Evolutionary conservation across 805 yeast genomes (phyloP).

Genomic region (Myxozyma udenii): DNA sequence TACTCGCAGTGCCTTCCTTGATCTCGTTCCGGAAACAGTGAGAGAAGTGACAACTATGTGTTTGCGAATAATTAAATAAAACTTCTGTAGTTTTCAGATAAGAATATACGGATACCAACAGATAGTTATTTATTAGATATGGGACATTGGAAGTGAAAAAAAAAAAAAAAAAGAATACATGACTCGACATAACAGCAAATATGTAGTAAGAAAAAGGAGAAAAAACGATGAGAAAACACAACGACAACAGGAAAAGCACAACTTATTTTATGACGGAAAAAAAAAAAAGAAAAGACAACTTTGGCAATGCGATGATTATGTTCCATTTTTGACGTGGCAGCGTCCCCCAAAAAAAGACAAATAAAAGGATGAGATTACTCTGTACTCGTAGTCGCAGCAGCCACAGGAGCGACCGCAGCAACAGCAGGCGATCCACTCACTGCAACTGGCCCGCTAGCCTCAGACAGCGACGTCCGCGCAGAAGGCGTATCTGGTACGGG

Average conservation of each 20-base stretch:
- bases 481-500: too few relatives aligned
- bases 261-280: not conserved
- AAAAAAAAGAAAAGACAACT: not conserved
- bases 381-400: slow-evolving; percentile 1
- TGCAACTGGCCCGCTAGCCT: too few relatives aligned
- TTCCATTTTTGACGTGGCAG: not conserved
- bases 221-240: not conserved
- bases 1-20: slow-evolving; percentile 6
- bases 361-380: slow-evolving; percentile 2
- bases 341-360: not conserved
- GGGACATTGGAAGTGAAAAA: not conserved
- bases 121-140: not conserved
- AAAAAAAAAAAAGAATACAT: slow-evolving; percentile 1
- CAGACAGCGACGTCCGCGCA: too few relatives aligned
- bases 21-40: too few relatives aligned
- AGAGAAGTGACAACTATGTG: too few relatives aligned
- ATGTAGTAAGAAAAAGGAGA: not conserved
- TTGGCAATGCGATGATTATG: not conserved
- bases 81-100: not conserved
- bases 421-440: not conserved
- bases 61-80: too few relatives aligned
- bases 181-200: not conserved
- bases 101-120: not conserved
- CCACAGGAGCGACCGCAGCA: slow-evolving; percentile 8
- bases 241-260: slow-evolving; percentile 1